Conservation (phyloP, 2,329 filamentous ascomycete genomes). For the Dactylellina cionopaga region DNA sequence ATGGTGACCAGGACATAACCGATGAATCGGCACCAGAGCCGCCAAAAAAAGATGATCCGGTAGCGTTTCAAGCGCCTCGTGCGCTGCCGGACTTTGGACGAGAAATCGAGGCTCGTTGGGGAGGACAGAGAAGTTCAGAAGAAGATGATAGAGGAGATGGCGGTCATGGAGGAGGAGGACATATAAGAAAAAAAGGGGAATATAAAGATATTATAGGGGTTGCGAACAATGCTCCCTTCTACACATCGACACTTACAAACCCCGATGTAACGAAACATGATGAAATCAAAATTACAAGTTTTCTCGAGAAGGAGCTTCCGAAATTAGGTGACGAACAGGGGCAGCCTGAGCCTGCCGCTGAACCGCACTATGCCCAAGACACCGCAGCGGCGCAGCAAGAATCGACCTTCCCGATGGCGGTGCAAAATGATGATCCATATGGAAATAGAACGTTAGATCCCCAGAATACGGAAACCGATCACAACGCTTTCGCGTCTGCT, state of each 20-base stretch:
- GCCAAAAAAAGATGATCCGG: conserved; percentile 54
- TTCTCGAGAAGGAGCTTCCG: conserved; percentile 42
- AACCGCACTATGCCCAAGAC: conserved; percentile 15
- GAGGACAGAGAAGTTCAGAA: conserved; percentile 7
- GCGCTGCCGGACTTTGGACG: conserved; percentile 49
- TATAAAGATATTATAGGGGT: conserved; percentile 44
- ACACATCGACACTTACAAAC: conserved; percentile 48
- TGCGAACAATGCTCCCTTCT: conserved; percentile 27
- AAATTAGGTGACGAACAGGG: conserved; percentile 50
- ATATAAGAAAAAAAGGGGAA: not conserved
- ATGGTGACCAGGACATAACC: conserved; percentile 39
- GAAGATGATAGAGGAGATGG: conserved; percentile 3
- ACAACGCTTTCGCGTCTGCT: conserved; percentile 22
- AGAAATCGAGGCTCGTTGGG: conserved; percentile 50
- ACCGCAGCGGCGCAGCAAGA: conserved; percentile 36
- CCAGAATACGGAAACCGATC: conserved; percentile 22
- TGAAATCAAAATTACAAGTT: conserved; percentile 50
- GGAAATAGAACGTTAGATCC: conserved; percentile 36
- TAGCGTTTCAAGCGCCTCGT: conserved; percentile 53
- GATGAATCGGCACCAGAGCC: conserved; percentile 34
- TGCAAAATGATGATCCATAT: conserved; percentile 21
- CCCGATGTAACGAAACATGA: conserved; percentile 49
- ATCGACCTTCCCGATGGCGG: conserved; percentile 23
- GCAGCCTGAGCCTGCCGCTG: conserved; percentile 2
- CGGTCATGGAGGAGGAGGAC: conserved; percentile 13